Evolutionary conservation across 306 rosid species (phyloP).

Genomic region (Crotalaria pallida): DNA sequence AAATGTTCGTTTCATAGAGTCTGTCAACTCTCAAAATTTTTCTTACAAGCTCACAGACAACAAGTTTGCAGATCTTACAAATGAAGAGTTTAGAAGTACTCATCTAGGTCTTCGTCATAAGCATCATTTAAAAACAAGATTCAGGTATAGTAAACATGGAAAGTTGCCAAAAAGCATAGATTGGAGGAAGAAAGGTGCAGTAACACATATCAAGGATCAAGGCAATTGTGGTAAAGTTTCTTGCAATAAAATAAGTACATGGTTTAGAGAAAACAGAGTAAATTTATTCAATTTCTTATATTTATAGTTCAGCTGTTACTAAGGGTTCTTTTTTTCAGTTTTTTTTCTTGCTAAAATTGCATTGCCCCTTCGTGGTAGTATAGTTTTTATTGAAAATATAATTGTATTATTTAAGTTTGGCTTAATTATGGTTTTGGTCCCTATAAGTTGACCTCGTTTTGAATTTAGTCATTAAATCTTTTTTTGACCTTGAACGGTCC

Average conservation of each 20-base stretch:
- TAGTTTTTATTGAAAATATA: too few relatives aligned
- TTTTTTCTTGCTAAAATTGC: neutral
- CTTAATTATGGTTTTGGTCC: too few relatives aligned
- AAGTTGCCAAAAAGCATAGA: slow-evolving; percentile 40
- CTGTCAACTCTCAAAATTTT: slow-evolving; percentile 43
- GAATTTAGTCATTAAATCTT: too few relatives aligned
- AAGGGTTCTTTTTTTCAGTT: neutral
- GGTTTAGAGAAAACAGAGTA: neutral
- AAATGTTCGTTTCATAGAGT: slow-evolving; percentile 45
- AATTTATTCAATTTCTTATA: neutral
- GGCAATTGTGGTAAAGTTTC: slow-evolving; percentile 62
- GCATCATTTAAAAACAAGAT: neutral
- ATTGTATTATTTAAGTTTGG: too few relatives aligned
- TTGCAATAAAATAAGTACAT: neutral
- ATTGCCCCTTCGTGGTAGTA: too few relatives aligned
- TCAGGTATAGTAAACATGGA: slow-evolving; percentile 22
- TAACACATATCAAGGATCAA: slow-evolving; percentile 64
- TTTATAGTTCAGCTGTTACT: neutral
- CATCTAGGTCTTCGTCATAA: slow-evolving; percentile 33
- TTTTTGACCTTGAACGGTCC: too few relatives aligned
- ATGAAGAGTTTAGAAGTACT: slow-evolving; percentile 35
- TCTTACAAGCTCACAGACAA: slow-evolving; percentile 61
- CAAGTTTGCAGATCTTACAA: slow-evolving; percentile 63
- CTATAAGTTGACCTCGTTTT: too few relatives aligned
- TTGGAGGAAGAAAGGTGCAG: slow-evolving; percentile 66